These are phyloP conservation scores for Coemansia asiatica DNA, from an alignment of 192 early-diverging fungal genomes.

Conservation along the genomic window DNA sequence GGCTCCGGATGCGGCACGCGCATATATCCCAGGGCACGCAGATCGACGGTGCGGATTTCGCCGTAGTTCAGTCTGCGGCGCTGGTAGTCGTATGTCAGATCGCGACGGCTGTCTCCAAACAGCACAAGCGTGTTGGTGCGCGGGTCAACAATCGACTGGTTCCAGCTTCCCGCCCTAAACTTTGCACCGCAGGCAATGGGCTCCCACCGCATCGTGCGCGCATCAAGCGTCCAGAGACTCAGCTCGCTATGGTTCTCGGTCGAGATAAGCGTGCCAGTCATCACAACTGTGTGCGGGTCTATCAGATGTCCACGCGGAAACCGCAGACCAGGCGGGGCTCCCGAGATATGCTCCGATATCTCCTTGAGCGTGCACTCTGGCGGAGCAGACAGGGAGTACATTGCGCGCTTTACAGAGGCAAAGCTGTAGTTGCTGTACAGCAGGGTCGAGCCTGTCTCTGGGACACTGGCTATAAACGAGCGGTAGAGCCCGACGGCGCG, in stretches of 20 bases:
- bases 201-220: constrained; percentile 63
- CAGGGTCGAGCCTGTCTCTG: constrained; percentile 61
- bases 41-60: constrained; percentile 68
- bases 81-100: constrained; percentile 73
- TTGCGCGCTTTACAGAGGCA: constrained; percentile 67
- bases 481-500: constrained; percentile 79
- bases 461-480: constrained; percentile 67
- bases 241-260: constrained; percentile 66
- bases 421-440: constrained; percentile 81
- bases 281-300: constrained; percentile 67
- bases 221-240: constrained; percentile 71
- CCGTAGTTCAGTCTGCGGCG: constrained; percentile 78
- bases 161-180: constrained; percentile 76
- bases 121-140: constrained; percentile 65
- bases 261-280: constrained; percentile 70
- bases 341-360: constrained; percentile 67
- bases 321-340: constrained; percentile 72
- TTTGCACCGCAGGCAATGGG: constrained; percentile 68
- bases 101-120: constrained; percentile 70
- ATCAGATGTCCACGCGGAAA: constrained; percentile 74
- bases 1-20: constrained; percentile 42
- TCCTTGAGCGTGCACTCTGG: constrained; percentile 63
- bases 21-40: constrained; percentile 71
- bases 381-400: constrained; percentile 69
- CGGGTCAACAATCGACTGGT: constrained; percentile 68